Conservation (phyloP, 495 filamentous ascomycete genomes). For the Penicillium nucicola region DNA sequence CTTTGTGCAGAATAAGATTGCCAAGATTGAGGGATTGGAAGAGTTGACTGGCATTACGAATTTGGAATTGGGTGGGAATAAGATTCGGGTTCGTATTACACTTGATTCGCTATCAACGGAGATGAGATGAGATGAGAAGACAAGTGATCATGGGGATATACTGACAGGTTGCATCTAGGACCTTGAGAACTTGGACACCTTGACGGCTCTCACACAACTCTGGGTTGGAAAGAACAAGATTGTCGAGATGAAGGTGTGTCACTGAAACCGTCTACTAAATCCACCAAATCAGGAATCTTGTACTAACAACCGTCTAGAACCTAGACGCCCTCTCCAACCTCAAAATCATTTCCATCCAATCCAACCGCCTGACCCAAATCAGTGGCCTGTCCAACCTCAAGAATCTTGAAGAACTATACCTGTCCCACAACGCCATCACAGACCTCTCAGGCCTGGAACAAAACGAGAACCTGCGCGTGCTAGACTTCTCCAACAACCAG, state of each 20-base stretch:
- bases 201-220: slow-evolving; percentile 75
- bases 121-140: too few species aligned
- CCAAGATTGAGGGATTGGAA: slow-evolving; percentile 78
- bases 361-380: slow-evolving; percentile 85
- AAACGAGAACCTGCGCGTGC: slow-evolving; percentile 66
- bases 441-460: slow-evolving; percentile 70
- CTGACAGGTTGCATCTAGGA: slow-evolving; percentile 45
- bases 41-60: slow-evolving; percentile 70
- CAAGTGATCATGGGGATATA: too few species aligned
- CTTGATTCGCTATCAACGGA: too few species aligned
- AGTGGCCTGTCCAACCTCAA: slow-evolving; percentile 67
- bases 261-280: neutral
- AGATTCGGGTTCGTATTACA: slow-evolving; percentile 60
- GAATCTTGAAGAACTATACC: slow-evolving; percentile 92
- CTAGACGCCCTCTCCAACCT: slow-evolving; percentile 72
- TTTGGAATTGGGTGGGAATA: slow-evolving; percentile 87
- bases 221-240: slow-evolving; percentile 99
- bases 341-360: slow-evolving; percentile 91
- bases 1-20: slow-evolving; percentile 94
- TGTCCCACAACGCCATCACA: slow-evolving; percentile 93
- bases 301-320: slow-evolving; percentile 35
- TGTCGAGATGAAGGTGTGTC: slow-evolving; percentile 65
- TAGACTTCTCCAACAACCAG: slow-evolving; percentile 91
- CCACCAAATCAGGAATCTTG: neutral
- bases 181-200: slow-evolving; percentile 79